Percentiles rank a stretch among this genome's conserved stretches.
These are phyloP conservation scores for Pseudopyrenochaeta lycopersici DNA, from an alignment of 2,329 filamentous ascomycete genomes.

Conservation along the genomic window DNA sequence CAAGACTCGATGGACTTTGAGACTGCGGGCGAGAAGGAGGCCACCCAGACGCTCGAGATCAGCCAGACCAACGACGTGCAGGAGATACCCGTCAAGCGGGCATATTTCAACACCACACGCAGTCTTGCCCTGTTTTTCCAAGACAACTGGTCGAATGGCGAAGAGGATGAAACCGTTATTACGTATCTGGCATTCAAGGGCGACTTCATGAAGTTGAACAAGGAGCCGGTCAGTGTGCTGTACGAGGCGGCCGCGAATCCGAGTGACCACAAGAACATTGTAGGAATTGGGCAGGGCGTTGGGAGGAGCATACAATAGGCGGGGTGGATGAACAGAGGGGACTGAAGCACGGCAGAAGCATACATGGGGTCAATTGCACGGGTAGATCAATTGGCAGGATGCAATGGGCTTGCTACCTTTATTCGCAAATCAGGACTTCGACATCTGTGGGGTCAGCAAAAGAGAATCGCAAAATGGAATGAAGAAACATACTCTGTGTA, in stretches of 20 bases:
- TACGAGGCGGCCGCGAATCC: constrained; percentile 97
- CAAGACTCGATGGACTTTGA: constrained; percentile 82
- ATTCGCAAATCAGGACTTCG: neutral
- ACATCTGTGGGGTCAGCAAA: constrained; percentile 22
- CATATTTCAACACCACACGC: constrained; percentile 86
- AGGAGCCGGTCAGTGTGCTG: constrained; percentile 83
- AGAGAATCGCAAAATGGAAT: neutral
- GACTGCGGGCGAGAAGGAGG: constrained; percentile 72
- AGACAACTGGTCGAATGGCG: constrained; percentile 82
- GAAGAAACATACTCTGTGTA: constrained; percentile 30
- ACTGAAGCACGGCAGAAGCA: constrained; percentile 1
- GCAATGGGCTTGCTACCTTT: neutral
- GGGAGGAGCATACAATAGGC: constrained; percentile 46
- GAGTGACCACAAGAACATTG: constrained; percentile 74
- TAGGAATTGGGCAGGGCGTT: constrained; percentile 48
- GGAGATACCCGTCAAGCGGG: constrained; percentile 87
- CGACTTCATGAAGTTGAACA: constrained; percentile 87
- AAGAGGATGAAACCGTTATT: constrained; percentile 80
- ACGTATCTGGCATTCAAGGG: constrained; percentile 93
- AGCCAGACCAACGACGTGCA: constrained; percentile 83
- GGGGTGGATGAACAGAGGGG: constrained; percentile 7
- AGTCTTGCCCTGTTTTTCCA: constrained; percentile 86
- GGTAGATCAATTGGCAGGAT: neutral
- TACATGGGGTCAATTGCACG: neutral
- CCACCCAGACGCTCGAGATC: constrained; percentile 80